Conservation (phyloP, 768 basidiomycete genomes). For the Mycena rosella region DNA sequence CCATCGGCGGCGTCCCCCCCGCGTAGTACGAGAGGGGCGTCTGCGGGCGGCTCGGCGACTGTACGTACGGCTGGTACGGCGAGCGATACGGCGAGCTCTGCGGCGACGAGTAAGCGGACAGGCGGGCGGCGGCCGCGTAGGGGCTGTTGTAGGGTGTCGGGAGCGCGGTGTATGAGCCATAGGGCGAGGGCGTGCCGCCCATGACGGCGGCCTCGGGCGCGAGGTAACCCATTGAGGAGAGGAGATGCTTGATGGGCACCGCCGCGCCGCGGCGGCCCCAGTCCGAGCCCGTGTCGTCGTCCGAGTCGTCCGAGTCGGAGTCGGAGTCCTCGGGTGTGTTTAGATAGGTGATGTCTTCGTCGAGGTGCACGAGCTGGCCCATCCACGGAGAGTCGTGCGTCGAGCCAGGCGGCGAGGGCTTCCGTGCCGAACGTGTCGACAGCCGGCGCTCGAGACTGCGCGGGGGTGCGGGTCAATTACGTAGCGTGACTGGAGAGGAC, state of each 20-base stretch:
- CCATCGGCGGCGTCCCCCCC: conserved; percentile 10
- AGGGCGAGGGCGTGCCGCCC: conserved; percentile 26
- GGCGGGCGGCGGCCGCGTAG: conserved; percentile 1
- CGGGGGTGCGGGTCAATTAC: neutral
- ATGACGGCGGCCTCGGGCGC: conserved; percentile 28
- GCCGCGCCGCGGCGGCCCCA: neutral
- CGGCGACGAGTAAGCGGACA: conserved; percentile 2
- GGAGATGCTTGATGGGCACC: conserved; percentile 21
- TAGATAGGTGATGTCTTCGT: conserved; percentile 31
- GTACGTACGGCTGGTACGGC: conserved; percentile 7
- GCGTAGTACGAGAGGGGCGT: conserved; percentile 20
- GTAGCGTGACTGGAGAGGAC: neutral
- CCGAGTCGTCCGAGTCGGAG: conserved; percentile 1
- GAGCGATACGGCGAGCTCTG: conserved; percentile 27
- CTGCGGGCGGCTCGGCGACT: conserved; percentile 21
- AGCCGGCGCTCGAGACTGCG: conserved; percentile 26
- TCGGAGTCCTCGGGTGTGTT: conserved; percentile 21
- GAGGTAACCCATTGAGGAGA: conserved; percentile 29
- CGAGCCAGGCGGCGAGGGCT: conserved; percentile 8
- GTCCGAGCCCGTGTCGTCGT: neutral
- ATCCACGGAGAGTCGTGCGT: conserved; percentile 27
- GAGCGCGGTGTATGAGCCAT: conserved; percentile 25
- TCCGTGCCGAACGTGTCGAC: conserved; percentile 16
- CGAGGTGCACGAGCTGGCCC: conserved; percentile 21
- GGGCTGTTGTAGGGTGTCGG: conserved; percentile 19